Base-by-base conservation (phyloP, 129 eudicot genomes). In the sunflower (Helianthus annuus) region DNA sequence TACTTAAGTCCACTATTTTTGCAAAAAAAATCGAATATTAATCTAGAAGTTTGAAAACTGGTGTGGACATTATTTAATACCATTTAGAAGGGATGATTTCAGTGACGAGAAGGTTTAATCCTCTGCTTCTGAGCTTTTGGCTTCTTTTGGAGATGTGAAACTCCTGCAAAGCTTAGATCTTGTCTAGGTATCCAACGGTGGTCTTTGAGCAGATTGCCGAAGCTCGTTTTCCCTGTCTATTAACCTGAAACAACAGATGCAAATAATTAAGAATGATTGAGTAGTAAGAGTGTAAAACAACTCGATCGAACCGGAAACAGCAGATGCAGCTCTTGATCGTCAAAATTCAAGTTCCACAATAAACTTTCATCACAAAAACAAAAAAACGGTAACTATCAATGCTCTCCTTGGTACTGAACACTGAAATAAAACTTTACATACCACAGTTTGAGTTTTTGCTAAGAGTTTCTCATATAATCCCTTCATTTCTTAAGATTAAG, bases 211-310 rank as follows among this genome's bases (percentile, higher is more conserved):
- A 46, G 96, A 81, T 79, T 94, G 98, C 78, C 98, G 88, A 39
- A 94, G 96, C 81, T 94, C 98, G 12, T 94, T 88, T 63, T 94
- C 97, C 78, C 98, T 88, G 54, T 94, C 98, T 76, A 94, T 80
- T 80, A 94, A 90, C 89, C 98, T 94, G 88, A n/a, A n/a, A n/a
- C n/a, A n/a, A n/a, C n/a, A n/a, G n/a, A n/a, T n/a, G n/a, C n/a
- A n/a, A n/a, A n/a, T n/a, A n/a, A n/a, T n/a, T n/a, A n/a, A n/a
- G n/a, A n/a, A n/a, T n/a, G n/a, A 27, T 27, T 27, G 2, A 27
- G 32, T 16, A 27, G 9, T 70, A 19, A 62, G 64, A 51, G 32
- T 1, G 42, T 38, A 64, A 40, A 45, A 11, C 22, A 60, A 48
- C 12, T 7, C 78, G 72, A 84, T 70, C 76, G 78, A 39, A 77